Conservation (phyloP, 176 grass and related monocot species). For the Otatea glauca region DNA sequence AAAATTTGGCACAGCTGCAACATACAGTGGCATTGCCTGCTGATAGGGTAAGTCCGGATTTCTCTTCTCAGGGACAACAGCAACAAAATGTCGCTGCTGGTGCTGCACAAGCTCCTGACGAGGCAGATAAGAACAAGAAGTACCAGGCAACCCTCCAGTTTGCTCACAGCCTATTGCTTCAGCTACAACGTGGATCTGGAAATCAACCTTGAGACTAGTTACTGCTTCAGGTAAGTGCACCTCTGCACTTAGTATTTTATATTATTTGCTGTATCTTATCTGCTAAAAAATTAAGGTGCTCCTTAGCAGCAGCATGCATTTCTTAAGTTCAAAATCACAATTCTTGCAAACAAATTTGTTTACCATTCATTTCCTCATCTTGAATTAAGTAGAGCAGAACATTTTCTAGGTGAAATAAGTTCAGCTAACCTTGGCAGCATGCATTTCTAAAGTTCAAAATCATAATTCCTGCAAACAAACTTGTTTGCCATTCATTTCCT, state of each 20-base stretch:
- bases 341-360: not conserved
- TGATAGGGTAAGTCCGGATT: constrained; percentile 28
- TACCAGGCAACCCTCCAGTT: constrained; percentile 91
- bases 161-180: constrained; percentile 75
- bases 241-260: constrained; percentile 20
- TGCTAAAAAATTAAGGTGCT: not conserved
- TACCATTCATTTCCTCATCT: not conserved
- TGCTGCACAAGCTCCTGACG: constrained; percentile 53
- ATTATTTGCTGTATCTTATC: constrained; percentile 18
- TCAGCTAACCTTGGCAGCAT: constrained; percentile 21
- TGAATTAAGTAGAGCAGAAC: not conserved
- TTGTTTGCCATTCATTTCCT: not conserved
- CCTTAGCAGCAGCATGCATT: constrained; percentile 21
- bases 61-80: constrained; percentile 56
- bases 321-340: not conserved
- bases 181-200: constrained; percentile 69
- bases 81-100: constrained; percentile 51
- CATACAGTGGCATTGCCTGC: constrained; percentile 32
- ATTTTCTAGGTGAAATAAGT: not conserved
- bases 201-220: constrained; percentile 55
- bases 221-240: constrained; percentile 39
- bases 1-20: constrained; percentile 45
- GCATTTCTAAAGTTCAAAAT: not conserved
- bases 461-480: not conserved
- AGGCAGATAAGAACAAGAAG: constrained; percentile 87